These are phyloP conservation scores for Xylaria flabelliformis DNA, from an alignment of 495 filamentous ascomycete genomes.

Conservation along the genomic window DNA sequence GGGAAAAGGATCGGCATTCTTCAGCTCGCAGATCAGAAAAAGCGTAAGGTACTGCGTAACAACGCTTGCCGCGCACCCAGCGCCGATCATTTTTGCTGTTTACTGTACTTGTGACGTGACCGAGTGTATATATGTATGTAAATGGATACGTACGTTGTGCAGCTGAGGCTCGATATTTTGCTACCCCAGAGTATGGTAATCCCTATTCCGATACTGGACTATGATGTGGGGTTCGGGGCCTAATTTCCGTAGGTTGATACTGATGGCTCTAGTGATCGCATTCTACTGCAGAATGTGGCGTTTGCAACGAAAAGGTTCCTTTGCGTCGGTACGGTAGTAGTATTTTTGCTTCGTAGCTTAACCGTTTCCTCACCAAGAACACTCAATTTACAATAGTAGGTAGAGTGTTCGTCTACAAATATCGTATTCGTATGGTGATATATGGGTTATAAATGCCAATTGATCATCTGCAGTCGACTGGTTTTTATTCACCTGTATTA, in stretches of 20 bases:
- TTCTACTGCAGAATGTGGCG: background rate
- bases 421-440: background rate
- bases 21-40: constrained; percentile 20
- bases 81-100: constrained; percentile 5
- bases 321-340: constrained; percentile 8
- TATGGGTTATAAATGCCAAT: background rate
- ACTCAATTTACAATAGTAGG: background rate
- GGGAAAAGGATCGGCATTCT: constrained; percentile 9
- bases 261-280: background rate
- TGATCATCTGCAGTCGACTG: background rate
- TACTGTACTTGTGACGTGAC: constrained; percentile 13
- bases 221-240: background rate
- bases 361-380: background rate
- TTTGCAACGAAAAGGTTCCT: constrained; percentile 15
- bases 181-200: background rate
- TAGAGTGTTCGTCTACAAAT: background rate
- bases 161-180: background rate
- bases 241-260: background rate
- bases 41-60: constrained; percentile 2
- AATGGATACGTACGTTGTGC: background rate
- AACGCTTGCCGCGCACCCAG: constrained; percentile 3
- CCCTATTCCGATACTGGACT: background rate
- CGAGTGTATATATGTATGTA: background rate
- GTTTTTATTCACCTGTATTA: constrained; percentile 1
- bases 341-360: background rate